Conservation (phyloP, 2,329 filamentous ascomycete species). For the Cadophora sp. region DNA sequence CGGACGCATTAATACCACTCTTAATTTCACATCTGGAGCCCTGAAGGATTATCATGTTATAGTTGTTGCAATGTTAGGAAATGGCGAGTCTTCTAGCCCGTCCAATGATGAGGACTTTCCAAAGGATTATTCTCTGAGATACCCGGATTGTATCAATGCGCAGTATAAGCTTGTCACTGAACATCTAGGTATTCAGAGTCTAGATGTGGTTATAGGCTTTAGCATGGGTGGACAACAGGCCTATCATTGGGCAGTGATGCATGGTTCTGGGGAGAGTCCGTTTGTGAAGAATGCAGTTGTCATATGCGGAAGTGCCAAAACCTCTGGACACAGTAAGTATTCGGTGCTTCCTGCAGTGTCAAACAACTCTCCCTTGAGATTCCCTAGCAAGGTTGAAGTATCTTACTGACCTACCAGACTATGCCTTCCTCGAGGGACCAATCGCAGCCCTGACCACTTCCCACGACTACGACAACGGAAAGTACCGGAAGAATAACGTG, state of each 20-base stretch:
- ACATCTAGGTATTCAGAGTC: constrained; percentile 43
- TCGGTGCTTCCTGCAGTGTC: not conserved
- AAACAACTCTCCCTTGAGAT: too few relatives aligned
- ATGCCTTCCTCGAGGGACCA: constrained; percentile 55
- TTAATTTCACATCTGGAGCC: constrained; percentile 53
- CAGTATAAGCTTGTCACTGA: constrained; percentile 49
- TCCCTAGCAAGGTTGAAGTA: too few relatives aligned
- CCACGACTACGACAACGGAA: constrained; percentile 48
- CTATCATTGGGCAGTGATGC: constrained; percentile 54
- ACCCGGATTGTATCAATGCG: constrained; percentile 52
- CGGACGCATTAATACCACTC: constrained; percentile 56
- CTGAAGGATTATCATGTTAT: constrained; percentile 53
- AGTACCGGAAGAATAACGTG: constrained; percentile 40
- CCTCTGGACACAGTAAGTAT: constrained; percentile 49
- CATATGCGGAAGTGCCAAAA: constrained; percentile 54
- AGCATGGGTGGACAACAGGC: constrained; percentile 58
- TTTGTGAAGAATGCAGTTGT: constrained; percentile 49
- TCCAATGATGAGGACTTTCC: constrained; percentile 53
- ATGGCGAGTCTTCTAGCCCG: constrained; percentile 55
- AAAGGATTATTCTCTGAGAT: constrained; percentile 44
- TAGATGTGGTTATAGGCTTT: constrained; percentile 54
- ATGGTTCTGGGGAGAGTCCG: constrained; percentile 43
- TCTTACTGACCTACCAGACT: constrained; percentile 36
- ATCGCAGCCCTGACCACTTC: constrained; percentile 50
- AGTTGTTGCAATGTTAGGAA: constrained; percentile 54